Evolutionary conservation across 2,329 filamentous ascomycete species (phyloP).

Genomic region (Penicillium rolfsii): DNA sequence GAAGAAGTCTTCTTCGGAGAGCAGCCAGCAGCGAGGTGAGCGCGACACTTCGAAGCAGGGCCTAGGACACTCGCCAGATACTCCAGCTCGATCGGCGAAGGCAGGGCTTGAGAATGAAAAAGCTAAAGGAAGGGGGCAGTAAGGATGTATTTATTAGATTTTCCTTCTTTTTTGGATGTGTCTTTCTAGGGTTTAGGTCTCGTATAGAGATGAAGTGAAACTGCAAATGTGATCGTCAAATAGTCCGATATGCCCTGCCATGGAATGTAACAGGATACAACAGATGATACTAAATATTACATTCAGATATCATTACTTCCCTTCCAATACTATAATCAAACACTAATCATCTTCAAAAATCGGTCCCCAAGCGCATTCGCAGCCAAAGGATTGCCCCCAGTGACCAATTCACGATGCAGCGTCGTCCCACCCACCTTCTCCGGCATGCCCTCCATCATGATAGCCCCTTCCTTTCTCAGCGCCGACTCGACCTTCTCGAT

Average conservation of each 20-base stretch:
- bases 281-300: too few species aligned
- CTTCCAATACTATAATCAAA: slow-evolving; percentile 10
- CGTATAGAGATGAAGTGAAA: neutral
- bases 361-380: slow-evolving; percentile 38
- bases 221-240: neutral
- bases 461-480: slow-evolving; percentile 46
- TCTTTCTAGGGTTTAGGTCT: neutral
- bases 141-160: neutral
- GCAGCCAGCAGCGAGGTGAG: neutral
- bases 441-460: slow-evolving; percentile 49
- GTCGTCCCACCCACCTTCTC: slow-evolving; percentile 49
- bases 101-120: slow-evolving; percentile 1
- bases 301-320: neutral
- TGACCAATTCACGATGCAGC: slow-evolving; percentile 47
- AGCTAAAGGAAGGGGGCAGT: neutral
- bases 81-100: neutral
- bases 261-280: too few species aligned
- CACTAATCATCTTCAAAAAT: slow-evolving; percentile 40
- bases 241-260: too few species aligned
- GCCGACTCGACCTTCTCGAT: slow-evolving; percentile 48
- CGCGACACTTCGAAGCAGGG: neutral
- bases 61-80: neutral
- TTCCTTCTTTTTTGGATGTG: neutral
- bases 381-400: slow-evolving; percentile 40
- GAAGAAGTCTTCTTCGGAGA: neutral